phyloP scores from a whole-genome alignment of 2,329 filamentous ascomycete genomes.

The Fusarium transvaalense region DNA sequence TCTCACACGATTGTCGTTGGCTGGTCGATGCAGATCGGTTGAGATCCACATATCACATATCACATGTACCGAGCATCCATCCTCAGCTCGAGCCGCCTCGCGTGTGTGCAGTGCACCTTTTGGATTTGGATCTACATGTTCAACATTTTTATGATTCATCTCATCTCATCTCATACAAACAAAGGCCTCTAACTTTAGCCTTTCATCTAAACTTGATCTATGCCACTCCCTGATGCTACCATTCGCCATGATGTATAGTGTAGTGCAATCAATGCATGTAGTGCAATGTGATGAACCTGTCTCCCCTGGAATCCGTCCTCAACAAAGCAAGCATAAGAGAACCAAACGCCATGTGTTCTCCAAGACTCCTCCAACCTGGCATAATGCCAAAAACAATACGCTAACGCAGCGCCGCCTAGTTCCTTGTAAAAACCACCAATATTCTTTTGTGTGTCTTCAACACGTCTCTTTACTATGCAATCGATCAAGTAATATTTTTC shows the following conservation, averaged over 20 bases:
- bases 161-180: constrained; percentile 23
- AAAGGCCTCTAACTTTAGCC: constrained; percentile 19
- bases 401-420: constrained; percentile 8
- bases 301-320: constrained; percentile 14
- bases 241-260: constrained; percentile 6
- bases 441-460: constrained; percentile 13
- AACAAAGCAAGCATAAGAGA: constrained; percentile 26
- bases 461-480: constrained; percentile 24
- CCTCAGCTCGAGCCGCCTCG: constrained; percentile 14
- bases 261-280: background rate
- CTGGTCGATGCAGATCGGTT: constrained; percentile 20
- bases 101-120: background rate
- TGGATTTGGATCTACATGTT: background rate
- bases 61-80: constrained; percentile 37
- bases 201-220: constrained; percentile 40
- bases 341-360: constrained; percentile 44
- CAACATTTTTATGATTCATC: constrained; percentile 15
- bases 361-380: constrained; percentile 36
- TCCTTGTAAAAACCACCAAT: constrained; percentile 18
- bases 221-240: constrained; percentile 35
- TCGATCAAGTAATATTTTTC: background rate
- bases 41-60: constrained; percentile 17
- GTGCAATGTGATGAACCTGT: constrained; percentile 21
- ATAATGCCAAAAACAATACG: constrained; percentile 26
- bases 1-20: constrained; percentile 3